Conservation (phyloP, 129 eudicot species). For the Lactuca saligna region DNA sequence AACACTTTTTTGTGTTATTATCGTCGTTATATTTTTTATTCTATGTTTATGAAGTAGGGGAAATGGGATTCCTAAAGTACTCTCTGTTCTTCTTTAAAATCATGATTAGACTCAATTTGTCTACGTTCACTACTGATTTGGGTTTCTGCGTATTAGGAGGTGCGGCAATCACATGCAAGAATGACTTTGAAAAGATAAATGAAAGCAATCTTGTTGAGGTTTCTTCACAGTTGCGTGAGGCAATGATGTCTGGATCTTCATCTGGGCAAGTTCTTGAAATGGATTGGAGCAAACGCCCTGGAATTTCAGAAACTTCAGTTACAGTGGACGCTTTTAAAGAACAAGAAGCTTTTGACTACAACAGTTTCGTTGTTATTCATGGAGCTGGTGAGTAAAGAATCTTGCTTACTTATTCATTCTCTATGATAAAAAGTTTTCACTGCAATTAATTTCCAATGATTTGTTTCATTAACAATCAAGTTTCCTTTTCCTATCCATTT, state of each 20-base stretch:
- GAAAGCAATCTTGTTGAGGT: conserved; percentile 67
- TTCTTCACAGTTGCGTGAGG: conserved; percentile 61
- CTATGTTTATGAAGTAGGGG: not conserved
- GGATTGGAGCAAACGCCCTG: conserved; percentile 96
- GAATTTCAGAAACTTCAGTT: conserved; percentile 34
- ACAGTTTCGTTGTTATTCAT: conserved; percentile 75
- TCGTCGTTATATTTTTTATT: not conserved
- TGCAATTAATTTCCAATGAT: too few species aligned
- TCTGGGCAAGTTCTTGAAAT: conserved; percentile 50
- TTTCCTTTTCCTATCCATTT: too few species aligned
- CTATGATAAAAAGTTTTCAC: not conserved
- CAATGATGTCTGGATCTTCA: conserved; percentile 53
- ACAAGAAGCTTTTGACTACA: conserved; percentile 37
- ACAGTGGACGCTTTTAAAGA: conserved; percentile 43
- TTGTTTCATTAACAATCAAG: too few species aligned
- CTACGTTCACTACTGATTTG: not conserved
- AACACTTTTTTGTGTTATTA: too few species aligned
- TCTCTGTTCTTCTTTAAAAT: not conserved
- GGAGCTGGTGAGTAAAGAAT: conserved; percentile 77
- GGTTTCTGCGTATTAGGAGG: conserved; percentile 54
- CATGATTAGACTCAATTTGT: not conserved
- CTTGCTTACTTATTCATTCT: conserved; percentile 1
- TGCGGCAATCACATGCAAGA: conserved; percentile 88
- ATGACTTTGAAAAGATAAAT: conserved; percentile 81
- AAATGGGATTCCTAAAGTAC: too few species aligned